Conservation (phyloP, 257 asterid species). For the Solanum clarkiae region DNA sequence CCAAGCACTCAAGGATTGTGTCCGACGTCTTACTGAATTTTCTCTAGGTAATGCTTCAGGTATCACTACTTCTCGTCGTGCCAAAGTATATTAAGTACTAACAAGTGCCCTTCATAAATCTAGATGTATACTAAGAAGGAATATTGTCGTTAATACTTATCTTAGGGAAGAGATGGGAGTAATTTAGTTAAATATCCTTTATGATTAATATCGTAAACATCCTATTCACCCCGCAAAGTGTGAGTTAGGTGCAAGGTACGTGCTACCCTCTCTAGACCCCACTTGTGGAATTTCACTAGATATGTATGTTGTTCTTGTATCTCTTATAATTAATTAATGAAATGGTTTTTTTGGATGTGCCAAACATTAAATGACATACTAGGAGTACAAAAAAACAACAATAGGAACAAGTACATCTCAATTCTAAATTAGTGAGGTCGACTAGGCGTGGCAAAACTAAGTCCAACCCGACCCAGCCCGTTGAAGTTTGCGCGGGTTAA, state of each 20-base stretch:
- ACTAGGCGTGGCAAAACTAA: no score
- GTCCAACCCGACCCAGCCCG: no score
- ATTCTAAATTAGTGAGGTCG: background rate
- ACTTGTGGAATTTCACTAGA: background rate
- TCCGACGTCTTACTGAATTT: conserved; percentile 48
- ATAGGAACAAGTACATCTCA: background rate
- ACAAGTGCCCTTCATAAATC: background rate
- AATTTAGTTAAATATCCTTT: background rate
- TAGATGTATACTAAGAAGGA: background rate
- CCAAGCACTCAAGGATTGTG: conserved; percentile 65
- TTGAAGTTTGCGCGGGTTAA: no score
- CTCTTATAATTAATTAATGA: background rate
- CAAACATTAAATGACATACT: background rate
- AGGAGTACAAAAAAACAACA: background rate
- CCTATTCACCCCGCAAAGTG: background rate
- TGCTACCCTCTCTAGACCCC: background rate
- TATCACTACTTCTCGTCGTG: background rate
- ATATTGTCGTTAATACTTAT: background rate
- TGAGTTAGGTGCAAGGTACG: background rate
- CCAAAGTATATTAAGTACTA: background rate
- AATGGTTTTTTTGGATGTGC: background rate
- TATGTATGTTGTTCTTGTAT: background rate
- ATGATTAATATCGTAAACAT: background rate
- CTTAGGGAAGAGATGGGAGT: background rate
- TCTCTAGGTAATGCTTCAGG: conserved; percentile 34